These are phyloP conservation scores for Candida jianshihensis DNA, from an alignment of 805 yeast genomes.

Conservation along the genomic window DNA sequence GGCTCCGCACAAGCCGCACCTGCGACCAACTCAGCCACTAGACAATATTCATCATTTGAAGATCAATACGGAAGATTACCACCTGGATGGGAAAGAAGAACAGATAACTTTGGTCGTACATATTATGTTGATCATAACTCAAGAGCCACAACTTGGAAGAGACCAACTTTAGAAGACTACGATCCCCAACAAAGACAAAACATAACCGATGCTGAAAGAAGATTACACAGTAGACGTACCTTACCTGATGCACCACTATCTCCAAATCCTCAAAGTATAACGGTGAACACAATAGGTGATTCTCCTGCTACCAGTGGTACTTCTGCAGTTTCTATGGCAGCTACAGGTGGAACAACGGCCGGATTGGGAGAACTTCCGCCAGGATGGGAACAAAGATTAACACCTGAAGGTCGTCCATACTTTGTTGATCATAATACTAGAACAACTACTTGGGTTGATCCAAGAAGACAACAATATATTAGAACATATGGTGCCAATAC, in stretches of 20 bases:
- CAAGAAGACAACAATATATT: slow-evolving; percentile 96
- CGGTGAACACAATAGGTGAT: slow-evolving; percentile 40
- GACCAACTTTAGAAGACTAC: slow-evolving; percentile 80
- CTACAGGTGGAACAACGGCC: slow-evolving; percentile 78
- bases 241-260: slow-evolving; percentile 57
- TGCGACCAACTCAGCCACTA: slow-evolving; percentile 20
- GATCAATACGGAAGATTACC: slow-evolving; percentile 96
- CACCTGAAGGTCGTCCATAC: slow-evolving; percentile 97
- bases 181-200: slow-evolving; percentile 61
- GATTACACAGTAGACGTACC: slow-evolving; percentile 85
- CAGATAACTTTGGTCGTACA: slow-evolving; percentile 95
- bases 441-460: slow-evolving; percentile 99
- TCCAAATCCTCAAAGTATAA: slow-evolving; percentile 26
- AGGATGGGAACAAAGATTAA: slow-evolving; percentile 98
- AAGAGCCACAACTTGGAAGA: slow-evolving; percentile 97
- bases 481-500: slow-evolving; percentile 88
- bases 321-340: slow-evolving; percentile 62
- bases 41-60: slow-evolving; percentile 89
- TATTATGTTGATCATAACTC: slow-evolving; percentile 98
- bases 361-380: slow-evolving; percentile 96
- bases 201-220: slow-evolving; percentile 79
- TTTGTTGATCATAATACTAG: slow-evolving; percentile 99
- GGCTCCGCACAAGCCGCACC: slow-evolving; percentile 16
- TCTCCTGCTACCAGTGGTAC: slow-evolving; percentile 43
- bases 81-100: slow-evolving; percentile 98